Conservation (phyloP, 129 eudicot species). For the Arctium minus region DNA sequence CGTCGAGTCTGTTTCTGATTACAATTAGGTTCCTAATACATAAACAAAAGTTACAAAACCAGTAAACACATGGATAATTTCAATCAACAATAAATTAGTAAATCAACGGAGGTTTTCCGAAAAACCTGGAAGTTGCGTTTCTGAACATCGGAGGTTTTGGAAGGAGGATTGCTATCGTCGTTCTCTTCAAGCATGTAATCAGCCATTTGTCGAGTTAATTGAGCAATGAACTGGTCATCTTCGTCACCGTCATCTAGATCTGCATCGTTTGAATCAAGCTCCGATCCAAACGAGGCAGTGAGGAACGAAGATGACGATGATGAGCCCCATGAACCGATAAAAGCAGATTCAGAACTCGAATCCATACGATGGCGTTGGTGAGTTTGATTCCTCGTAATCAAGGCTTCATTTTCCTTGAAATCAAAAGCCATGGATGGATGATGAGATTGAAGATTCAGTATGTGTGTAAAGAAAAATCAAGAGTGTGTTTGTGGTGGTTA, state of each 20-base stretch:
- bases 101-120: slow-evolving; percentile 13
- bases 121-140: slow-evolving; percentile 31
- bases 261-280: slow-evolving; percentile 51
- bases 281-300: slow-evolving; percentile 53
- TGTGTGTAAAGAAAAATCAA: neutral
- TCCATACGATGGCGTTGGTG: neutral
- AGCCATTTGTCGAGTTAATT: slow-evolving; percentile 76
- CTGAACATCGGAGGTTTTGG: slow-evolving; percentile 16
- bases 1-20: slow-evolving; percentile 20
- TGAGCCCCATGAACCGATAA: slow-evolving; percentile 39
- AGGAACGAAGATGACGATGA: slow-evolving; percentile 51
- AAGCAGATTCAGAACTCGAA: slow-evolving; percentile 39
- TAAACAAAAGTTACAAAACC: neutral
- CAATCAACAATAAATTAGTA: slow-evolving; percentile 1
- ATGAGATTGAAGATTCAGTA: neutral
- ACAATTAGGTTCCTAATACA: neutral
- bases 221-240: slow-evolving; percentile 54
- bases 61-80: neutral
- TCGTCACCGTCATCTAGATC: slow-evolving; percentile 40
- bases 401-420: slow-evolving; percentile 11
- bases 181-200: slow-evolving; percentile 72
- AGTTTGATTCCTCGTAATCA: slow-evolving; percentile 9
- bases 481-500: slow-evolving; percentile 6
- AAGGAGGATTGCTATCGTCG: slow-evolving; percentile 15
- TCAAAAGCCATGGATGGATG: slow-evolving; percentile 11